Percentiles rank a stretch among this genome's conserved stretches.
Evolutionary conservation across 345 rosid species (phyloP).

Genomic region (Sonneratia alba): DNA sequence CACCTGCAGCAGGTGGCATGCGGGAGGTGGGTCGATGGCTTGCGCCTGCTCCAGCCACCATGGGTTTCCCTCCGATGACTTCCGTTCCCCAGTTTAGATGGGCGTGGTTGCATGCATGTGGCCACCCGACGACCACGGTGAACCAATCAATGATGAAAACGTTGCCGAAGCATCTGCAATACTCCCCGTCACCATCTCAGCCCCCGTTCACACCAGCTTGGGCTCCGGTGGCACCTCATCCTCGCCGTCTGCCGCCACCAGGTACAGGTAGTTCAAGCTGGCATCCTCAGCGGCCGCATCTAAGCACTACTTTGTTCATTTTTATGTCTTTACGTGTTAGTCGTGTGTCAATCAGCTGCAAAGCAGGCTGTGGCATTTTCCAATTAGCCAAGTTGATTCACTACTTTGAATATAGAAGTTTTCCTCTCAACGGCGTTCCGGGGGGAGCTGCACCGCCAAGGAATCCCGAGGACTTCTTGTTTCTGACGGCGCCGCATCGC

Average conservation of each 20-base stretch:
- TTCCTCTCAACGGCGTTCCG: constrained; percentile 41
- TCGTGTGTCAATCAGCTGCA: too few species aligned
- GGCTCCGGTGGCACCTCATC: constrained; percentile 20
- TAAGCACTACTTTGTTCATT: neutral
- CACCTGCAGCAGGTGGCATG: neutral
- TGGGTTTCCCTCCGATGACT: constrained; percentile 63
- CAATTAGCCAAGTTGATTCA: too few species aligned
- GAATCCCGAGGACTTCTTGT: constrained; percentile 42
- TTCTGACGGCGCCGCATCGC: constrained; percentile 15
- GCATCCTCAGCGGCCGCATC: constrained; percentile 41
- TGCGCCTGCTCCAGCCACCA: constrained; percentile 16
- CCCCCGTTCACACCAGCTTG: constrained; percentile 28
- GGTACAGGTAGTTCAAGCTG: too few species aligned
- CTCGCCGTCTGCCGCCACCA: constrained; percentile 7
- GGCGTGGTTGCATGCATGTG: constrained; percentile 90
- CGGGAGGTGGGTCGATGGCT: constrained; percentile 11
- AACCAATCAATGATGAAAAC: constrained; percentile 37
- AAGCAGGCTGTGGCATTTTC: too few species aligned
- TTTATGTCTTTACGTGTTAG: neutral
- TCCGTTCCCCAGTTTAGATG: constrained; percentile 50
- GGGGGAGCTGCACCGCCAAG: constrained; percentile 78
- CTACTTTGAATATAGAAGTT: too few species aligned
- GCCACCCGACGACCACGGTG: constrained; percentile 59
- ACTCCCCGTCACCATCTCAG: constrained; percentile 23
- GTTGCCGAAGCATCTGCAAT: constrained; percentile 63